Conservation (phyloP, 257 asterid species). For the Przewalskia tangutica region DNA sequence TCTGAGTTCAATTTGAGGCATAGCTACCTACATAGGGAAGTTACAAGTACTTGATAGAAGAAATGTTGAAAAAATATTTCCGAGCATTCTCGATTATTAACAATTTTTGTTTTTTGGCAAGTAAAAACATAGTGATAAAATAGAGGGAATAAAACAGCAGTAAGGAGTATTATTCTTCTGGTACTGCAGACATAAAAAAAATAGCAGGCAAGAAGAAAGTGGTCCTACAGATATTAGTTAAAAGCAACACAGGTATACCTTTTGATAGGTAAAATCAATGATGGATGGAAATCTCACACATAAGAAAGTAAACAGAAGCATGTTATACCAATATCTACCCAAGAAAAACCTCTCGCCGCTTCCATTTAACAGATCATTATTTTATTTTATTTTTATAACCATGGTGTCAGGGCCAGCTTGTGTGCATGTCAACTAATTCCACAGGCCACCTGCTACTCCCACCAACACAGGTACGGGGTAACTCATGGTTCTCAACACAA, state of each 20-base stretch:
- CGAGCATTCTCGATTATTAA: neutral
- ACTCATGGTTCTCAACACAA: neutral
- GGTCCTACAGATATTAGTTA: neutral
- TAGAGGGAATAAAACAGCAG: neutral
- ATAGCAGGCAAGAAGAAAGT: neutral
- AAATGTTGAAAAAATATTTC: neutral
- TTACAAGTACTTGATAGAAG: neutral
- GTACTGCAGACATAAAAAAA: neutral
- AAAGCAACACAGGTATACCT: neutral
- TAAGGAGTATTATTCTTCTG: neutral
- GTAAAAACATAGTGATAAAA: neutral
- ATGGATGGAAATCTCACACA: neutral
- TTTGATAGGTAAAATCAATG: neutral
- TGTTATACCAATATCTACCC: neutral
- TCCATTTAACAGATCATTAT: neutral
- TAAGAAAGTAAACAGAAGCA: neutral
- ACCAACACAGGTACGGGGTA: neutral
- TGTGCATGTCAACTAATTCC: neutral
- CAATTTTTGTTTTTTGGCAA: neutral
- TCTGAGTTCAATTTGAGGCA: neutral
- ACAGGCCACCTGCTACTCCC: neutral
- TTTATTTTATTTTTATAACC: neutral
- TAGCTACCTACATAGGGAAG: neutral
- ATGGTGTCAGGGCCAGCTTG: neutral
- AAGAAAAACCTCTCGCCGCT: neutral